These are phyloP conservation scores for Phialophora macrospora DNA, from an alignment of 2,329 filamentous ascomycete species.

Conservation along the genomic window DNA sequence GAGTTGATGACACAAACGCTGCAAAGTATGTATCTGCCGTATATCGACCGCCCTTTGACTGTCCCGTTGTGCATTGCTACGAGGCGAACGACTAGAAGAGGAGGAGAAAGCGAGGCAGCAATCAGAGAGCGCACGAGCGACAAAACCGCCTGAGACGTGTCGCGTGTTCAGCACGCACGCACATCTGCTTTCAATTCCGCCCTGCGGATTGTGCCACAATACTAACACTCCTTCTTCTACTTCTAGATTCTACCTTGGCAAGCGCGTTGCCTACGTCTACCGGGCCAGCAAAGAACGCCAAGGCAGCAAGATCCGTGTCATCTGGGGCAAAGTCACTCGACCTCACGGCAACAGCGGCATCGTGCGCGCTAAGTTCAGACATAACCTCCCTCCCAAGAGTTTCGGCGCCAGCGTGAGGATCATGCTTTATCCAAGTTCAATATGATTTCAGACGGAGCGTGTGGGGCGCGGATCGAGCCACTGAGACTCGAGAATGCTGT, in stretches of 20 bases:
- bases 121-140: neutral
- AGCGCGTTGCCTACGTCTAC: constrained; percentile 99
- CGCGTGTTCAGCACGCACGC: neutral
- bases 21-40: constrained; percentile 69
- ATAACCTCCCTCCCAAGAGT: constrained; percentile 93
- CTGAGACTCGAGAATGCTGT: neutral
- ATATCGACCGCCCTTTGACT: neutral
- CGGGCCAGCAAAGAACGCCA: constrained; percentile 91
- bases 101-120: neutral
- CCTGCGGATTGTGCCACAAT: neutral
- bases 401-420: constrained; percentile 95
- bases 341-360: constrained; percentile 98
- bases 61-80: neutral
- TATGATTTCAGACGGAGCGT: constrained; percentile 58
- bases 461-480: neutral
- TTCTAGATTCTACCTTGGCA: constrained; percentile 87
- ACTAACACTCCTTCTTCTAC: constrained; percentile 20
- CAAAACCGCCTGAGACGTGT: neutral
- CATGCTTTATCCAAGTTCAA: constrained; percentile 97
- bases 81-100: neutral
- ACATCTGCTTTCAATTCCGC: neutral
- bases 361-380: constrained; percentile 95
- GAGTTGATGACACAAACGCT: constrained; percentile 86
- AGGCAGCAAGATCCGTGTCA: constrained; percentile 97
- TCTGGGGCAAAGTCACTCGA: constrained; percentile 98